phyloP scores from a whole-genome alignment of 257 asterid genomes.

The Thymus mandschuricus region DNA sequence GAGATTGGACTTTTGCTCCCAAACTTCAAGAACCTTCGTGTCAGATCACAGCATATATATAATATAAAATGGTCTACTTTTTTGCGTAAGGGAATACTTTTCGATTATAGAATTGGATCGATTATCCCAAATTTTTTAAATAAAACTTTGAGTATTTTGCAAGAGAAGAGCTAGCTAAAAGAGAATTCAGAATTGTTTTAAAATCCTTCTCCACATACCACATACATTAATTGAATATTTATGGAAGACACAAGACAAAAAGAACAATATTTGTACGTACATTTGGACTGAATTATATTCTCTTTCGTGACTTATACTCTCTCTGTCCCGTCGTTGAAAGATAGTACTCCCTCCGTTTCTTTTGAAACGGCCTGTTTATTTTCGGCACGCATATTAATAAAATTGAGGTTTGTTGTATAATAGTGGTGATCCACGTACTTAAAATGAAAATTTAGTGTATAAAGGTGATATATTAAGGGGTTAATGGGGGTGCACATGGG shows the following conservation, averaged over 20 bases:
- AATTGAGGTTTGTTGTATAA: no score
- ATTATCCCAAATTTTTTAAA: slow-evolving; percentile 17
- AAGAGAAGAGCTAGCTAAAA: slow-evolving; percentile 43
- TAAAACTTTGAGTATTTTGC: slow-evolving; percentile 49
- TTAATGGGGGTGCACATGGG: no score
- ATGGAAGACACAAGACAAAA: slow-evolving; percentile 31
- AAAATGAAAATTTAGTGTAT: no score
- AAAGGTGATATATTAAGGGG: no score
- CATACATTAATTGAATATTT: slow-evolving; percentile 19
- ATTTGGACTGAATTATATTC: no score
- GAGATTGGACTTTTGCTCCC: slow-evolving; percentile 39
- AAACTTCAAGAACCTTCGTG: slow-evolving; percentile 39
- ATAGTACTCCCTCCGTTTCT: no score
- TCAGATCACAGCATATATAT: slow-evolving; percentile 21
- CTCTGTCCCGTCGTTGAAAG: no score
- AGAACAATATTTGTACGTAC: neutral
- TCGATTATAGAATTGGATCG: slow-evolving; percentile 21
- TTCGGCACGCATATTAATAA: no score
- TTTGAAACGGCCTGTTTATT: no score
- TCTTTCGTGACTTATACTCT: no score
- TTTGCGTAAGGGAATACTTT: slow-evolving; percentile 39
- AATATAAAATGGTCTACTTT: slow-evolving; percentile 21
- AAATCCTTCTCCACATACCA: slow-evolving; percentile 5
- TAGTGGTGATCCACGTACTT: no score
- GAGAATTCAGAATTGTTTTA: neutral